These are phyloP conservation scores for Thalassiosira hispida DNA, from an alignment of 352 stramenopile species.

Conservation along the genomic window DNA sequence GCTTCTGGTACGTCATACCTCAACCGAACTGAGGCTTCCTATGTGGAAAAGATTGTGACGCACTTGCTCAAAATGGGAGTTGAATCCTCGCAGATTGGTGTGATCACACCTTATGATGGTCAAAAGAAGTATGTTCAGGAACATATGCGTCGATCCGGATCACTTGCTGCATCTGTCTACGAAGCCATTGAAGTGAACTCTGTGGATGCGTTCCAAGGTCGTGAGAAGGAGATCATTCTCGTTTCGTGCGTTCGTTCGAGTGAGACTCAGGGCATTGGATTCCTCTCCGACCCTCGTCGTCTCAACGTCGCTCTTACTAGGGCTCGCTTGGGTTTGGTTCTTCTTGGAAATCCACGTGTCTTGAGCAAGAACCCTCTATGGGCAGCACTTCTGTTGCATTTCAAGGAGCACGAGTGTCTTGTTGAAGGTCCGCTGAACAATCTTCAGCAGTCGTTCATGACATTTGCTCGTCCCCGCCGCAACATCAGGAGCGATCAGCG, in stretches of 20 bases:
- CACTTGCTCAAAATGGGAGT: slow-evolving; percentile 94
- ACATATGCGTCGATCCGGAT: slow-evolving; percentile 95
- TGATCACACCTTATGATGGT: slow-evolving; percentile 98
- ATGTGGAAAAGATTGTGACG: slow-evolving; percentile 98
- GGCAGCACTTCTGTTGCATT: slow-evolving; percentile 96
- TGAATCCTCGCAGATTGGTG: slow-evolving; percentile 91
- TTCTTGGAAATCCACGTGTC: slow-evolving; percentile 97
- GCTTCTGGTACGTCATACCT: slow-evolving; percentile 97
- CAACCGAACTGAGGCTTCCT: slow-evolving; percentile 97
- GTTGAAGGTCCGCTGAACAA: slow-evolving; percentile 97
- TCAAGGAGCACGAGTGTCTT: slow-evolving; percentile 91
- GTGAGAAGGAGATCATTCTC: slow-evolving; percentile 98
- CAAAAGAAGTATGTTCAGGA: slow-evolving; percentile 98
- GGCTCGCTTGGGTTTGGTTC: slow-evolving; percentile 97
- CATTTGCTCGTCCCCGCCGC: slow-evolving; percentile 89
- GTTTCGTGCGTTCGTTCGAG: slow-evolving; percentile 98
- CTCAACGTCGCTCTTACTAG: slow-evolving; percentile 99
- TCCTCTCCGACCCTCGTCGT: slow-evolving; percentile 96
- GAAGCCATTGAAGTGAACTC: slow-evolving; percentile 98
- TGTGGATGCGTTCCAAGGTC: slow-evolving; percentile 99
- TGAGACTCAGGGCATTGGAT: slow-evolving; percentile 98
- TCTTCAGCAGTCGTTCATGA: slow-evolving; percentile 96
- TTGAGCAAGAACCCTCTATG: slow-evolving; percentile 97
- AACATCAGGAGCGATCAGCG: slow-evolving; percentile 77
- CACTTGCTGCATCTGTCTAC: slow-evolving; percentile 93